A percentile compares a stretch with the other conserved stretches of the same genome.
These are phyloP conservation scores for Fusarium sp. DNA, from an alignment of 2,329 filamentous ascomycete species.

Conservation along the genomic window DNA sequence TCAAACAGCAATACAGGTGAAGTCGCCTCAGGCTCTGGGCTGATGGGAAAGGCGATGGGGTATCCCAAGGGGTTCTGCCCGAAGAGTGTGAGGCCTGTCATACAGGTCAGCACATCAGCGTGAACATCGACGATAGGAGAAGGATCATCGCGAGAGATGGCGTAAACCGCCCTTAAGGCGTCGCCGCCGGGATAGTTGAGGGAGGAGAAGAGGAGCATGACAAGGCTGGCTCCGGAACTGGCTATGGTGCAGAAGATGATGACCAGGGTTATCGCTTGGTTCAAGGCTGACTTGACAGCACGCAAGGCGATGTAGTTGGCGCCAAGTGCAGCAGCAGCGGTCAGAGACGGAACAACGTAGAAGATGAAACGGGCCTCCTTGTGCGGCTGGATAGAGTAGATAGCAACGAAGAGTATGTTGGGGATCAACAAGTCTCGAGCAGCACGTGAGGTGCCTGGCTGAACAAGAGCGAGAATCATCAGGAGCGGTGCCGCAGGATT, in stretches of 20 bases:
- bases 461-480: conserved; percentile 61
- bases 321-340: conserved; percentile 78
- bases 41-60: conserved; percentile 46
- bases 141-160: conserved; percentile 40
- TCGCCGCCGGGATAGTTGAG: conserved; percentile 95
- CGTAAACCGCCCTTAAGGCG: conserved; percentile 70
- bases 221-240: conserved; percentile 69
- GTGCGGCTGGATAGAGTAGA: conserved; percentile 92
- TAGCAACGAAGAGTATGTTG: conserved; percentile 74
- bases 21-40: conserved; percentile 24
- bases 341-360: conserved; percentile 84
- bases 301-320: conserved; percentile 77
- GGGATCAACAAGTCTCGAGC: conserved; percentile 69
- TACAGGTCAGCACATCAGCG: conserved; percentile 74
- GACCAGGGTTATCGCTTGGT: conserved; percentile 62
- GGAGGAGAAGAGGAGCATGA: conserved; percentile 80
- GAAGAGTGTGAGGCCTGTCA: conserved; percentile 77
- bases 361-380: conserved; percentile 97
- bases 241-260: conserved; percentile 69
- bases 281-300: conserved; percentile 67
- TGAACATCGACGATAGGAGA: conserved; percentile 58
- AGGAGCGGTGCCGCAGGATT: conserved; percentile 77
- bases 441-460: conserved; percentile 56
- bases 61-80: conserved; percentile 58
- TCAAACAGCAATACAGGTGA: conserved; percentile 59